Percentiles rank a stretch among this genome's conserved stretches.
Conservation (phyloP, 306 rosid species). For the Psophocarpus tetragonolobus region DNA sequence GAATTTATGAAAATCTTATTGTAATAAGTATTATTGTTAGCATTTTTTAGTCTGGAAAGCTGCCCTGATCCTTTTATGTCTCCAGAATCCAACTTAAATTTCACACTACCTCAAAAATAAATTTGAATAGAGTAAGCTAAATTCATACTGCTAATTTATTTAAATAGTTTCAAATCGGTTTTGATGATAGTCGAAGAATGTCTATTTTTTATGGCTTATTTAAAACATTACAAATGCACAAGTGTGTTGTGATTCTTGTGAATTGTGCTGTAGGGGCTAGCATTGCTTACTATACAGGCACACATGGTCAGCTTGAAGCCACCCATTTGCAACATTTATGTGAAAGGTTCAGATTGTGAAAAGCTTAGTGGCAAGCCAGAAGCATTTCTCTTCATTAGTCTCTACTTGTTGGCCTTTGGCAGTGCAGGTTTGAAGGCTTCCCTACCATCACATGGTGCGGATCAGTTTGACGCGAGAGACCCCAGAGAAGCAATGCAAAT, state of each 20-base stretch:
- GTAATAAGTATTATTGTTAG: too few species aligned
- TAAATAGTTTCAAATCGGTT: not conserved
- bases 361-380: slow-evolving; percentile 46
- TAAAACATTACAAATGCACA: not conserved
- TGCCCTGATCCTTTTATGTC: too few species aligned
- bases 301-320: slow-evolving; percentile 59
- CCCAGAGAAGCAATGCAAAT: slow-evolving; percentile 69
- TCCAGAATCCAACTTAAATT: too few species aligned
- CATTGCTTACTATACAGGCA: slow-evolving; percentile 68
- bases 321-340: slow-evolving; percentile 50
- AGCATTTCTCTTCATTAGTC: slow-evolving; percentile 57
- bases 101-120: too few species aligned
- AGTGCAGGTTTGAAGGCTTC: slow-evolving; percentile 72
- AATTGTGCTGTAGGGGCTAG: slow-evolving; percentile 53
- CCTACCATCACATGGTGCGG: slow-evolving; percentile 85
- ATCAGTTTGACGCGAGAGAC: slow-evolving; percentile 77
- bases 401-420: slow-evolving; percentile 61
- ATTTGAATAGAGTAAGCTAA: too few species aligned
- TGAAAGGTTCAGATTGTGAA: slow-evolving; percentile 48
- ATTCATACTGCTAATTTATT: not conserved
- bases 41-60: too few species aligned
- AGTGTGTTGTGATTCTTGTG: not conserved
- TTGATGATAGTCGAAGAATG: not conserved
- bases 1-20: too few species aligned
- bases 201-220: not conserved